These are phyloP conservation scores for Aethionema arabicum DNA, from an alignment of 345 rosid species.

Conservation along the genomic window DNA sequence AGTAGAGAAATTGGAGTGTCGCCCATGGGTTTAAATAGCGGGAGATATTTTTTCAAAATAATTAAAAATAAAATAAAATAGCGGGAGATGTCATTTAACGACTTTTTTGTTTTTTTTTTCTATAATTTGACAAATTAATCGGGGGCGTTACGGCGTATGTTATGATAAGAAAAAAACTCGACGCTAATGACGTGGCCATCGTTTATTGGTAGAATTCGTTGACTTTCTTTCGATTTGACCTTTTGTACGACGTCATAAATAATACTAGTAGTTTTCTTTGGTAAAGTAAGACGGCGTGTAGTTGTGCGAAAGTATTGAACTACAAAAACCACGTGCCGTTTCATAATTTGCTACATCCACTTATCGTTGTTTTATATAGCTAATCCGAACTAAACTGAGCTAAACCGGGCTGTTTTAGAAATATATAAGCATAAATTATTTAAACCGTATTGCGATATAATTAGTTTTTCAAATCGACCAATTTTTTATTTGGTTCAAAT, in stretches of 20 bases:
- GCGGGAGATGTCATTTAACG: constrained; percentile 27
- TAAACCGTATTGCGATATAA: no score
- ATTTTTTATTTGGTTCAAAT: no score
- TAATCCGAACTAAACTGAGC: constrained; percentile 10
- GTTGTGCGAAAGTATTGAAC: not conserved
- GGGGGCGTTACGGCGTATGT: constrained; percentile 33
- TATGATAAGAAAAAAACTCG: not conserved
- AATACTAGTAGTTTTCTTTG: constrained; percentile 17
- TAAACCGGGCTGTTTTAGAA: no score
- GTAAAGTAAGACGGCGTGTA: constrained; percentile 31
- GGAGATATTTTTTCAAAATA: no score
- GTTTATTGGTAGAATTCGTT: not conserved
- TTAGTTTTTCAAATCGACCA: no score
- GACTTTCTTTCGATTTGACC: not conserved
- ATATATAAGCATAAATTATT: no score
- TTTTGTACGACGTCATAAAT: constrained; percentile 29
- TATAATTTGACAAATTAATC: constrained; percentile 9
- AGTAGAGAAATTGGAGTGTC: constrained; percentile 31
- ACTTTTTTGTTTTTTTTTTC: constrained; percentile 19
- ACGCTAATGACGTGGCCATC: not conserved
- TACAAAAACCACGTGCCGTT: constrained; percentile 29
- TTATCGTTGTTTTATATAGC: constrained; percentile 29
- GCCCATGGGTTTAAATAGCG: constrained; percentile 25
- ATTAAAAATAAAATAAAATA: no score
- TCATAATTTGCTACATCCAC: constrained; percentile 23